These are phyloP conservation scores for Suaeda aralocaspica DNA, from an alignment of 148 eudicot genomes.

Conservation along the genomic window DNA sequence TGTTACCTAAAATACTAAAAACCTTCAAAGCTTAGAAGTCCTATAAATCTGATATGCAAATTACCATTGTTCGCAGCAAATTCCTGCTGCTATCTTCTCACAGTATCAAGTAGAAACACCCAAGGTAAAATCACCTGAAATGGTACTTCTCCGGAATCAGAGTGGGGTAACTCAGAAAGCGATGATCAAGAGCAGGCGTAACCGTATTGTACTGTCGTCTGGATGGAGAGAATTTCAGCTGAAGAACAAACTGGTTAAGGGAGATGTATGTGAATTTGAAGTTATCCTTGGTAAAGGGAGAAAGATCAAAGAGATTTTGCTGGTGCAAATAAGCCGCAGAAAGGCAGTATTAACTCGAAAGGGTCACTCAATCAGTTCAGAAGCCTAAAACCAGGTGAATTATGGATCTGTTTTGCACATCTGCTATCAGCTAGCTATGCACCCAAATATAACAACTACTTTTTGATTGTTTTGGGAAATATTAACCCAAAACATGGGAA, in stretches of 20 bases:
- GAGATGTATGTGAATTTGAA: conserved; percentile 16
- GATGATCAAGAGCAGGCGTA: background rate
- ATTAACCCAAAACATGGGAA: background rate
- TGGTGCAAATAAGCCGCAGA: background rate
- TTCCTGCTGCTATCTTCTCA: background rate
- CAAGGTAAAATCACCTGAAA: background rate
- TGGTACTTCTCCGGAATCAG: background rate
- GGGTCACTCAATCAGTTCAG: too few relatives aligned
- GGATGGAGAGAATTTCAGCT: conserved; percentile 10
- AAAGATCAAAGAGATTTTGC: conserved; percentile 11
- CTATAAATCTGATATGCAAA: background rate
- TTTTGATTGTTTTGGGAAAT: background rate
- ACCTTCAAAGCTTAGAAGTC: background rate
- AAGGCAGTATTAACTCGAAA: background rate
- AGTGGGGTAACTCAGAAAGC: background rate
- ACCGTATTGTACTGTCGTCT: background rate
- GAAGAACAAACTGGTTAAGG: background rate
- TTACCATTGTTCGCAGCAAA: background rate
- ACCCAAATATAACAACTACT: background rate
- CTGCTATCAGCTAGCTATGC: too few relatives aligned
- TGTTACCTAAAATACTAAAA: too few relatives aligned
- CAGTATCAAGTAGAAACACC: background rate
- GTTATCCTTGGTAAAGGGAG: background rate
- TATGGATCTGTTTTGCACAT: background rate
- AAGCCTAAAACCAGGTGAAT: background rate